phyloP scores from a whole-genome alignment of 2,329 filamentous ascomycete species.

The Aspergillus luchuensis region DNA sequence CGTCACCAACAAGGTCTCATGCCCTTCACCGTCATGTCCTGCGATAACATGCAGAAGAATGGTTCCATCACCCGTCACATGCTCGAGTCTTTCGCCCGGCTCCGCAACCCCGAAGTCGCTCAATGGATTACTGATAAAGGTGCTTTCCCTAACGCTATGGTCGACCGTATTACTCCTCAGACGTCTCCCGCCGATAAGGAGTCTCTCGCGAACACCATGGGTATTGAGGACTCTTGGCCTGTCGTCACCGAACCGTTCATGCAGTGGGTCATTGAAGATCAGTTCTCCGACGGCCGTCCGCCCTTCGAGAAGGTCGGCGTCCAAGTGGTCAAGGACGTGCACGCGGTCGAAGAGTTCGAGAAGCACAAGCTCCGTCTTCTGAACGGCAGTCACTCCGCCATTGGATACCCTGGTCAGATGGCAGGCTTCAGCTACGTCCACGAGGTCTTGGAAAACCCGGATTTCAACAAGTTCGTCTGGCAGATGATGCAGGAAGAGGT shows the following conservation, averaged over 20 bases:
- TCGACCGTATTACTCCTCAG: slow-evolving; percentile 58
- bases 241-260: slow-evolving; percentile 60
- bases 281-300: slow-evolving; percentile 55
- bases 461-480: slow-evolving; percentile 53
- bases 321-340: slow-evolving; percentile 55
- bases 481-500: slow-evolving; percentile 60
- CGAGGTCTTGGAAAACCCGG: slow-evolving; percentile 55
- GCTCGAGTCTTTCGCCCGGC: slow-evolving; percentile 54
- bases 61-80: slow-evolving; percentile 56
- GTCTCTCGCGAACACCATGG: slow-evolving; percentile 49
- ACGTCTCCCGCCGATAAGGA: slow-evolving; percentile 51
- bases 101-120: slow-evolving; percentile 52
- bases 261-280: slow-evolving; percentile 60
- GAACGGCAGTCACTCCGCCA: slow-evolving; percentile 56
- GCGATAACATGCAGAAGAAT: slow-evolving; percentile 62
- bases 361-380: slow-evolving; percentile 60
- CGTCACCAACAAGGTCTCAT: slow-evolving; percentile 51
- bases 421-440: slow-evolving; percentile 58
- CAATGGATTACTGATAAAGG: slow-evolving; percentile 53
- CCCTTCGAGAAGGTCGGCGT: slow-evolving; percentile 57
- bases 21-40: slow-evolving; percentile 59
- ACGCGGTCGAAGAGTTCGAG: slow-evolving; percentile 58
- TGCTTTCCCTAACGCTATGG: slow-evolving; percentile 59
- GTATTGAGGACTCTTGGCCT: slow-evolving; percentile 55
- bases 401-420: slow-evolving; percentile 55